Evolutionary conservation across 2,329 filamentous ascomycete species (phyloP).

Genomic region (Aspergillus sp.): DNA sequence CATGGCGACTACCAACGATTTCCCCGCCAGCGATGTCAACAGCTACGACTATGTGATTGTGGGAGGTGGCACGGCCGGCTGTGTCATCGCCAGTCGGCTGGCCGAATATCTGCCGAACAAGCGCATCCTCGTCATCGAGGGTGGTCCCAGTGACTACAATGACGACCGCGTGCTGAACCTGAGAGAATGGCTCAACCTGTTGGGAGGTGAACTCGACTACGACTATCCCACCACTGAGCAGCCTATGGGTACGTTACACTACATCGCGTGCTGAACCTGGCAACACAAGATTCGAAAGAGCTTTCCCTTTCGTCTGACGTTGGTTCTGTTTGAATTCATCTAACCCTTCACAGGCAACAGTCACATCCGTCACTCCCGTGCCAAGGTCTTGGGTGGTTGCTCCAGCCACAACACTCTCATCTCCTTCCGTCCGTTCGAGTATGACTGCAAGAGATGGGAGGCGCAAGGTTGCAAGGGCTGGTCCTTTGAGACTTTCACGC

Average conservation of each 20-base stretch:
- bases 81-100: slow-evolving; percentile 75
- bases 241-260: slow-evolving; percentile 60
- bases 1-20: slow-evolving; percentile 64
- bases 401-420: slow-evolving; percentile 93
- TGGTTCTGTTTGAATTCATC: background rate
- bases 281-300: no score
- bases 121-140: slow-evolving; percentile 79
- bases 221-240: slow-evolving; percentile 88
- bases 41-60: slow-evolving; percentile 82
- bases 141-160: slow-evolving; percentile 83
- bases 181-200: slow-evolving; percentile 79
- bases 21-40: slow-evolving; percentile 62
- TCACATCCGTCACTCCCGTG: slow-evolving; percentile 85
- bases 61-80: slow-evolving; percentile 81
- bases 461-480: slow-evolving; percentile 77
- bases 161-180: slow-evolving; percentile 83
- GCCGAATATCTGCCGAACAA: slow-evolving; percentile 81
- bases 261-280: background rate
- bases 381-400: slow-evolving; percentile 89
- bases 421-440: slow-evolving; percentile 86
- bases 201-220: slow-evolving; percentile 86
- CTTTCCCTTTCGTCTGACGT: no score
- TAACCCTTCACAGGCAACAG: slow-evolving; percentile 67
- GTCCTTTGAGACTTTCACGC: slow-evolving; percentile 81
- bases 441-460: slow-evolving; percentile 83